Percentiles rank a stretch among this genome's conserved stretches.
Conservation (phyloP, 164 flowering plant species). For the Umbellularia californica region DNA sequence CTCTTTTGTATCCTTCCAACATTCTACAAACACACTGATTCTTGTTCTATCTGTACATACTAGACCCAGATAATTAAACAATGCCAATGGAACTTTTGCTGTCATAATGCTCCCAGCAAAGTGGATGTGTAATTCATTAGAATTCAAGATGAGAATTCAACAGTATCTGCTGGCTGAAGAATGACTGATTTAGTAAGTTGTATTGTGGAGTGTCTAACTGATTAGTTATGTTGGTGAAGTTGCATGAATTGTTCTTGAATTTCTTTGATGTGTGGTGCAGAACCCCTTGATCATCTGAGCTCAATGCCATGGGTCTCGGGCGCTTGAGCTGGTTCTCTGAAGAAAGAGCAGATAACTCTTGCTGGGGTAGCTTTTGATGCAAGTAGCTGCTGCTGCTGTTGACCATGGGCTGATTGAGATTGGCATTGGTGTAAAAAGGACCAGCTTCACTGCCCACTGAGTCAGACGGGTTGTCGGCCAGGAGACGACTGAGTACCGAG, state of each 20-base stretch:
- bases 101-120: neutral
- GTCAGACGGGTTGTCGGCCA: conserved; percentile 5
- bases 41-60: neutral
- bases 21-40: neutral
- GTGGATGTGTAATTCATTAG: neutral
- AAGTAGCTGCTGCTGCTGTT: neutral
- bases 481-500: conserved; percentile 8
- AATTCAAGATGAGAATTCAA: conserved; percentile 12
- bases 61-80: neutral
- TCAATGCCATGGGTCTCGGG: neutral
- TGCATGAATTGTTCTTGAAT: conserved; percentile 3
- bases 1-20: neutral
- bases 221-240: conserved; percentile 6
- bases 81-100: neutral
- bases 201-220: conserved; percentile 12
- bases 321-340: conserved; percentile 11
- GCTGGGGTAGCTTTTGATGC: neutral
- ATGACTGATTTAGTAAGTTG: neutral
- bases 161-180: conserved; percentile 12
- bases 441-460: neutral
- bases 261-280: conserved; percentile 13
- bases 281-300: neutral
- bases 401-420: neutral
- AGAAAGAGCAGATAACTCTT: neutral
- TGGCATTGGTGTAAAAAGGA: neutral